Percentiles rank a stretch among this genome's conserved stretches.
Conservation (phyloP, 2,329 filamentous ascomycete genomes). For the Chaetomium olivaceum region DNA sequence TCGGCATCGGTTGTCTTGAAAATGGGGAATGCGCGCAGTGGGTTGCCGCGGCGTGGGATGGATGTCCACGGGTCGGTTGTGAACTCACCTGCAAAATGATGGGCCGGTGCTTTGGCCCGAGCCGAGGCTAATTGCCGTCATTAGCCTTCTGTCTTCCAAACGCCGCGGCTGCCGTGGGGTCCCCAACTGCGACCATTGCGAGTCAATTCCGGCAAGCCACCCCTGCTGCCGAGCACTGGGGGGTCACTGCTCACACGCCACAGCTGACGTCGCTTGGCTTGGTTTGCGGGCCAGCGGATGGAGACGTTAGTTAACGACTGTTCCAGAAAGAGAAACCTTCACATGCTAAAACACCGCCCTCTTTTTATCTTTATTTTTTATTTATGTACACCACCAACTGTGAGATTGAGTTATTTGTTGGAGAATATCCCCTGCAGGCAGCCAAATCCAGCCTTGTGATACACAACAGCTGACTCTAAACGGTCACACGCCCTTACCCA, state of each 20-base stretch:
- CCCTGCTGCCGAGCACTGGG: conserved; percentile 3
- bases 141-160: conserved; percentile 20
- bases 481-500: background rate
- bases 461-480: background rate
- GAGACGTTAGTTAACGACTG: background rate
- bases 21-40: conserved; percentile 5
- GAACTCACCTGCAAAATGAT: background rate
- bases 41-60: background rate
- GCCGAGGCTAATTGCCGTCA: conserved; percentile 34
- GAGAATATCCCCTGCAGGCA: background rate
- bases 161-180: conserved; percentile 24
- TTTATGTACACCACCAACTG: background rate
- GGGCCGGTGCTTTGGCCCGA: conserved; percentile 30
- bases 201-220: conserved; percentile 2
- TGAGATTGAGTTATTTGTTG: background rate
- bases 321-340: conserved; percentile 17
- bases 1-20: background rate
- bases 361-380: background rate
- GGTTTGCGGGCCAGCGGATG: conserved; percentile 28
- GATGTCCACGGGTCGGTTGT: background rate
- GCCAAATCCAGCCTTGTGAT: background rate
- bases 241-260: conserved; percentile 4
- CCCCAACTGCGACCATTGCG: background rate
- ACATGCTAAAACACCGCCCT: conserved; percentile 17
- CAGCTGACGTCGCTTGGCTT: conserved; percentile 1